Percentiles rank a stretch among this genome's conserved stretches.
Evolutionary conservation across 2,329 filamentous ascomycete genomes (phyloP).

Genomic region (Dactylellina sp.): DNA sequence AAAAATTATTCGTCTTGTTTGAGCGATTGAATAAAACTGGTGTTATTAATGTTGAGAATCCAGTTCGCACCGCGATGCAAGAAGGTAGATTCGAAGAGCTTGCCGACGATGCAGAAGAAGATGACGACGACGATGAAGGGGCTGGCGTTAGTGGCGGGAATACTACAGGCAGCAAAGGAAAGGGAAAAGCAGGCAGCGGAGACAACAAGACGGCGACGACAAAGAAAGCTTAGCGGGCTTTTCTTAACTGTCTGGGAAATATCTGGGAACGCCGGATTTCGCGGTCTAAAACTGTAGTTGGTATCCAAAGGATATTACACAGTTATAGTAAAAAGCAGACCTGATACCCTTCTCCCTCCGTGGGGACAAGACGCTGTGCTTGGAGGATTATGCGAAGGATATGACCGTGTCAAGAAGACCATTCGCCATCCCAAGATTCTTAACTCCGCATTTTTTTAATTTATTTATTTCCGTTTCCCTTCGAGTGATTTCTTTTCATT

Average conservation of each 20-base stretch:
- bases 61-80: constrained; percentile 76
- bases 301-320: too few species aligned
- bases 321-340: too few species aligned
- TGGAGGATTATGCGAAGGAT: too few species aligned
- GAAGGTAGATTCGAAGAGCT: constrained; percentile 79
- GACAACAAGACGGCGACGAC: not conserved
- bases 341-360: too few species aligned
- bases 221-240: constrained; percentile 5
- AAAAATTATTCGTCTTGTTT: constrained; percentile 88
- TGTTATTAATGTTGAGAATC: constrained; percentile 81
- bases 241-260: not conserved
- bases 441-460: too few species aligned
- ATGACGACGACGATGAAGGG: constrained; percentile 14
- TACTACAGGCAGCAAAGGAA: constrained; percentile 18
- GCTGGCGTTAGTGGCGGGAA: not conserved
- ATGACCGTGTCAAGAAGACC: too few species aligned
- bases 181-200: constrained; percentile 27
- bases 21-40: constrained; percentile 86
- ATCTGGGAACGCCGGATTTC: not conserved
- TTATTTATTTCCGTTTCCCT: too few species aligned
- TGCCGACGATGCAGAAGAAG: constrained; percentile 29
- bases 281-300: too few species aligned
- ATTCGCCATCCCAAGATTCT: too few species aligned
- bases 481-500: too few species aligned
- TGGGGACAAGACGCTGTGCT: too few species aligned